Evolutionary conservation across 495 filamentous ascomycete species (phyloP), one percentile per base, ranked within the genome.

Genomic region (Glutinoglossum americanum): DNA sequence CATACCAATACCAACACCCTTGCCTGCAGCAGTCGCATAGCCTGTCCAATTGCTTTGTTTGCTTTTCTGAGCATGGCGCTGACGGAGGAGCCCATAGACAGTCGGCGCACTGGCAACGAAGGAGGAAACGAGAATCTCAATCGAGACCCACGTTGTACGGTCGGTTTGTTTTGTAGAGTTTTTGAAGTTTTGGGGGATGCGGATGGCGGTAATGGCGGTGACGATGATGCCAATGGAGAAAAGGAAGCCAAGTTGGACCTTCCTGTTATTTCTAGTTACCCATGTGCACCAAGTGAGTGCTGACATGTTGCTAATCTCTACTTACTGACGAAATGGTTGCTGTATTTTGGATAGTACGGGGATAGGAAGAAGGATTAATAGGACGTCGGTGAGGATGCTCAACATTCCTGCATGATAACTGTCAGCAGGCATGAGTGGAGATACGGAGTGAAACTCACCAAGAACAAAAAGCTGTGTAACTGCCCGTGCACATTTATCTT

Each of bases 21-120:
- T 33, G 3, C 9, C 30, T 33, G 9, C 30, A 9, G 30, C 9
- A 33, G 30, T 33, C 30, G 4, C 30, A 9, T 33, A 33, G 30
- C 30, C 30, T 9, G 30, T 33, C 30, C 30, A 33, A 4, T 9
- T 9, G 9, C 30, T 39, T 3, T 49, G 47, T 6, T 25, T 6
- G 8, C n/a, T n/a, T n/a, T 49, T 49, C 1, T 23, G 47, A 2
- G 13, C 2, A n/a, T n/a, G 19, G n/a, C 8, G 8, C 13, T 25
- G 47, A 9, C 47, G 47, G 3, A 49, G n/a, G 8, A 49, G 47
- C 47, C 59, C 60, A 51, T 66, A 74, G 6, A 74, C 60, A 0
- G 69, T 69, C 0, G 71, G 71, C 9, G 68, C 64, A 59, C 73
- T 74, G 13, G 71, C 70, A 3, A 74, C 72, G 21, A 73, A 68